phyloP scores from a whole-genome alignment of 2,329 filamentous ascomycete species.

The Xylaria sp. region DNA sequence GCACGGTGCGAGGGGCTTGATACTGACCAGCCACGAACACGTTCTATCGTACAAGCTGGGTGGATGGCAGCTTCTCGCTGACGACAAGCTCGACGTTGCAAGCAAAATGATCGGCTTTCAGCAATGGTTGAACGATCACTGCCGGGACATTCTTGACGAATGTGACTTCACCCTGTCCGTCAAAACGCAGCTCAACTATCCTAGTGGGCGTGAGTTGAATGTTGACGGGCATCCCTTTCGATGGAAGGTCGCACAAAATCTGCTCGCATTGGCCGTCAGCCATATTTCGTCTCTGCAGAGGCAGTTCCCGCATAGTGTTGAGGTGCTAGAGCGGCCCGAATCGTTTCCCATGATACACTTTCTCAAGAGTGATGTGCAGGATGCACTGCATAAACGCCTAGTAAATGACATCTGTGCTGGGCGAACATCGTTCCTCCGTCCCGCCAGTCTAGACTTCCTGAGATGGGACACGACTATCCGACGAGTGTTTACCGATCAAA shows the following conservation, averaged over 20 bases:
- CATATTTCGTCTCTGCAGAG: slow-evolving; percentile 35
- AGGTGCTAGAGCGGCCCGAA: slow-evolving; percentile 33
- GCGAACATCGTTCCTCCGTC: slow-evolving; percentile 22
- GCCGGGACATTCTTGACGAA: slow-evolving; percentile 61
- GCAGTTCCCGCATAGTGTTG: slow-evolving; percentile 39
- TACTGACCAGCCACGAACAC: slow-evolving; percentile 59
- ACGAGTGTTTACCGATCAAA: slow-evolving; percentile 23
- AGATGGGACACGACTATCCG: slow-evolving; percentile 9
- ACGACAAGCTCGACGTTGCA: slow-evolving; percentile 38
- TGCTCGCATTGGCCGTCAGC: slow-evolving; percentile 38
- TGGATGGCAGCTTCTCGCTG: slow-evolving; percentile 51
- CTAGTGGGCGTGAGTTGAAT: slow-evolving; percentile 42
- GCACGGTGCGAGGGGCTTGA: slow-evolving; percentile 40
- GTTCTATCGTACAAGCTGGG: slow-evolving; percentile 60
- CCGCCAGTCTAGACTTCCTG: slow-evolving; percentile 3
- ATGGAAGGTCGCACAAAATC: slow-evolving; percentile 42
- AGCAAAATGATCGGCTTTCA: slow-evolving; percentile 47
- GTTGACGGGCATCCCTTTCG: slow-evolving; percentile 51
- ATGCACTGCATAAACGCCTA: slow-evolving; percentile 38
- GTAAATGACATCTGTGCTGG: slow-evolving; percentile 38
- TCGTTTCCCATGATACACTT: slow-evolving; percentile 37
- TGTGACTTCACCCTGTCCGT: slow-evolving; percentile 51
- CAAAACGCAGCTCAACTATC: slow-evolving; percentile 54
- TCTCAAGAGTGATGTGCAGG: slow-evolving; percentile 42
- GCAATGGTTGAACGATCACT: slow-evolving; percentile 42